A percentile compares a stretch with the other conserved stretches of the same genome.
These are phyloP conservation scores for Bretschneidera sinensis DNA, from an alignment of 345 rosid genomes.

Conservation along the genomic window DNA sequence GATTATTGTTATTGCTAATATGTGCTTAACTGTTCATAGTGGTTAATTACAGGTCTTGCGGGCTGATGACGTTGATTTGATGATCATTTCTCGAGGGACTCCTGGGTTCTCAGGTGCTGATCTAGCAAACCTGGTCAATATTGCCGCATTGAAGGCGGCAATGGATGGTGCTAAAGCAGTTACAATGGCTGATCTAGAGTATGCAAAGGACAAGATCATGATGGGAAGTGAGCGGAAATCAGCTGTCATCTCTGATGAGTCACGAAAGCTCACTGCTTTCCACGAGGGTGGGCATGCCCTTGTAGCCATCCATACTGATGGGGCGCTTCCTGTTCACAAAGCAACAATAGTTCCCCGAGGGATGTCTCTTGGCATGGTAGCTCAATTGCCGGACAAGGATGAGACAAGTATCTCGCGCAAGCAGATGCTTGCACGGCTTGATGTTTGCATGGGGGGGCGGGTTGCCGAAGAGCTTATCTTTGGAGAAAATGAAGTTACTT, in stretches of 20 bases:
- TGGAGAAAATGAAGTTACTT: constrained; percentile 83
- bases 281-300: constrained; percentile 99
- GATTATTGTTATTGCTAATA: neutral
- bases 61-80: constrained; percentile 89
- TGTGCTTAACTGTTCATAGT: neutral
- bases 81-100: constrained; percentile 93
- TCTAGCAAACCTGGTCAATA: constrained; percentile 79
- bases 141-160: constrained; percentile 95
- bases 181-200: constrained; percentile 84
- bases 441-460: constrained; percentile 94
- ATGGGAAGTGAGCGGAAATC: constrained; percentile 99
- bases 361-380: constrained; percentile 90
- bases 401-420: constrained; percentile 63
- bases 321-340: constrained; percentile 93
- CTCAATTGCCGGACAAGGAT: constrained; percentile 87
- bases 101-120: constrained; percentile 99
- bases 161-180: constrained; percentile 94
- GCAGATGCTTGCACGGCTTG: constrained; percentile 96
- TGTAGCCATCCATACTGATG: constrained; percentile 85
- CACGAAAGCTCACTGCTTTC: constrained; percentile 72
- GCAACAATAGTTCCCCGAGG: constrained; percentile 97
- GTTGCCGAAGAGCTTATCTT: constrained; percentile 96
- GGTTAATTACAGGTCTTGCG: constrained; percentile 56
- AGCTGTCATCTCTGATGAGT: constrained; percentile 81
- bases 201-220: constrained; percentile 89